phyloP scores from a whole-genome alignment of 2,329 filamentous ascomycete species.

The Sarocladiaceae sp. region DNA sequence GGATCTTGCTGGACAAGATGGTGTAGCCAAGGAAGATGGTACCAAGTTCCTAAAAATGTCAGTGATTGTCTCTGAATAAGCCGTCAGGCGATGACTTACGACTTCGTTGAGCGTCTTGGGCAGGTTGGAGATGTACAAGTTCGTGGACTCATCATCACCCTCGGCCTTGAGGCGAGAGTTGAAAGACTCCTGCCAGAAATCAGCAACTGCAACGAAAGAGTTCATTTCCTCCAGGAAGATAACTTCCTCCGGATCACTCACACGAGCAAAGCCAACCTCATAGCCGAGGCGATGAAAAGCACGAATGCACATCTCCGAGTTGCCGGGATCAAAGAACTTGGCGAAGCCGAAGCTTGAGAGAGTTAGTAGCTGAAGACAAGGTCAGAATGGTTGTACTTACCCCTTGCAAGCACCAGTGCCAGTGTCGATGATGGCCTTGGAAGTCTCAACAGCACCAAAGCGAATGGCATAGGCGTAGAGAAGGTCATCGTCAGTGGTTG shows the following conservation, averaged over 20 bases:
- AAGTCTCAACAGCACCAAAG: constrained; percentile 92
- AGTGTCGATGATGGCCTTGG: constrained; percentile 97
- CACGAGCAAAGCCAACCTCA: constrained; percentile 94
- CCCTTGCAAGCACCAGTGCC: constrained; percentile 93
- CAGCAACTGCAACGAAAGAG: no score
- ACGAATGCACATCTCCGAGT: constrained; percentile 94
- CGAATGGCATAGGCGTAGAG: constrained; percentile 76
- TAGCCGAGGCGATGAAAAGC: constrained; percentile 94
- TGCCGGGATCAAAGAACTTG: constrained; percentile 81
- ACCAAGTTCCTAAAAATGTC: constrained; percentile 58
- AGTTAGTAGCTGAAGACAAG: constrained; percentile 22
- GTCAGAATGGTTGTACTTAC: constrained; percentile 44
- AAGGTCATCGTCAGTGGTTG: constrained; percentile 90
- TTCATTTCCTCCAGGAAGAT: constrained; percentile 5
- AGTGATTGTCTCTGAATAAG: constrained; percentile 9
- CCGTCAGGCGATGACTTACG: constrained; percentile 44
- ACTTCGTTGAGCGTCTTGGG: constrained; percentile 89
- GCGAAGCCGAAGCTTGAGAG: constrained; percentile 84
- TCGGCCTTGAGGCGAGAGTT: constrained; percentile 97
- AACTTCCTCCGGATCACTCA: constrained; percentile 38
- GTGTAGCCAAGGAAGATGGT: constrained; percentile 75
- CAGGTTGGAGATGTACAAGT: constrained; percentile 96
- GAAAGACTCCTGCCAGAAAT: constrained; percentile 74
- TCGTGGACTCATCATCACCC: constrained; percentile 83
- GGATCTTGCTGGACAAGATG: constrained; percentile 91